Percentiles rank a stretch among this genome's conserved stretches.
Evolutionary conservation across 805 yeast genomes (phyloP).

Genomic region (Ogataea chonburiensis): DNA sequence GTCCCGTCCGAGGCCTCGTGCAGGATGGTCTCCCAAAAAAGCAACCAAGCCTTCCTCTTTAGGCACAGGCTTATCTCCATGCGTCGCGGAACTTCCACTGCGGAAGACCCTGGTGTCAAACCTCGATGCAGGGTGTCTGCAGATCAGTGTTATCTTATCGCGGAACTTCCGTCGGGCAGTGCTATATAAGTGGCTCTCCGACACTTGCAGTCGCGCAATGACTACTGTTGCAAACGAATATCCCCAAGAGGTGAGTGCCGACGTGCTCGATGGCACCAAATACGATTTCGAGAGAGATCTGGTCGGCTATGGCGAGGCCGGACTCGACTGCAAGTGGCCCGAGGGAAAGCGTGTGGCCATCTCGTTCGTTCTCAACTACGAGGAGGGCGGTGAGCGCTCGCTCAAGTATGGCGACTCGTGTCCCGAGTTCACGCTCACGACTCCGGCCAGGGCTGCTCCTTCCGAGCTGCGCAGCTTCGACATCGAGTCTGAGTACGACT

Average conservation of each 20-base stretch:
- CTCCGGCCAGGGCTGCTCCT: constrained; percentile 19
- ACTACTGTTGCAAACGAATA: constrained; percentile 14
- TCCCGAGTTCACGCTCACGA: constrained; percentile 18
- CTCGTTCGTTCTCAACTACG: constrained; percentile 30
- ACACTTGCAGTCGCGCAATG: background rate
- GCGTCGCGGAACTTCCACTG: background rate
- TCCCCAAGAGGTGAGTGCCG: constrained; percentile 16
- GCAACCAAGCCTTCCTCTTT: too few relatives aligned
- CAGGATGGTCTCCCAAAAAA: too few relatives aligned
- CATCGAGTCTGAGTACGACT: constrained; percentile 21
- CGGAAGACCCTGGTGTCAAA: background rate
- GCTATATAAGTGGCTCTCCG: background rate
- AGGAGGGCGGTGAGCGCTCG: constrained; percentile 30
- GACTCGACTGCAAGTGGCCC: constrained; percentile 29
- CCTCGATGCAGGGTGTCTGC: background rate
- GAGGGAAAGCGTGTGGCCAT: constrained; percentile 26
- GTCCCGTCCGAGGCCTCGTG: too few relatives aligned
- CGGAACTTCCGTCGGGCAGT: constrained; percentile 5
- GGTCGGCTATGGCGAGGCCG: constrained; percentile 30
- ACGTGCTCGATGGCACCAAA: constrained; percentile 16
- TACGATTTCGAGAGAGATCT: constrained; percentile 21
- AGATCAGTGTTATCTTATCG: constrained; percentile 1
- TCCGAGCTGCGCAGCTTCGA: constrained; percentile 17
- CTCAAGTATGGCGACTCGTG: constrained; percentile 15
- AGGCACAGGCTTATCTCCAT: too few relatives aligned